phyloP scores from a whole-genome alignment of 805 yeast species.

The Zygosaccharomyces pseudorouxii region DNA sequence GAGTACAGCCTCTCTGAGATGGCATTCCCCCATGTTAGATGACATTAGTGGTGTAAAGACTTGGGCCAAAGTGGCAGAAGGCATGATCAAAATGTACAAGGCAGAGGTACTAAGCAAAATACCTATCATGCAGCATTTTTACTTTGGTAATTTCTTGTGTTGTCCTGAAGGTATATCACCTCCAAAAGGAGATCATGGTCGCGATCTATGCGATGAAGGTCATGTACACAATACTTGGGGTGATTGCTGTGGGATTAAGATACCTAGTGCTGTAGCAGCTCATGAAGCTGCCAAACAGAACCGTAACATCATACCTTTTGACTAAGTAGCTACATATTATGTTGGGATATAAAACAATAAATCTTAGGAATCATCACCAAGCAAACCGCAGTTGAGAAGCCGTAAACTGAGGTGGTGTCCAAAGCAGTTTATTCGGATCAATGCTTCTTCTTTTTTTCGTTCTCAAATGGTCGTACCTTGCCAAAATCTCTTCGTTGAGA shows the following conservation, averaged over 20 bases:
- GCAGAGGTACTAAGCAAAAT: slow-evolving; percentile 88
- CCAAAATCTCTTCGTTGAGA: slow-evolving; percentile 75
- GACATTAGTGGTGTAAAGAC: slow-evolving; percentile 88
- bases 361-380: slow-evolving; percentile 48
- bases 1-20: slow-evolving; percentile 67
- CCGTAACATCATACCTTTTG: slow-evolving; percentile 58
- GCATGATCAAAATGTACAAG: slow-evolving; percentile 92
- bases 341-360: neutral
- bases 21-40: slow-evolving; percentile 97
- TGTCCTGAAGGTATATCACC: slow-evolving; percentile 69
- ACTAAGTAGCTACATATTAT: slow-evolving; percentile 34
- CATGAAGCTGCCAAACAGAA: slow-evolving; percentile 45
- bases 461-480: slow-evolving; percentile 64
- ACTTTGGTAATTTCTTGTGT: slow-evolving; percentile 65
- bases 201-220: slow-evolving; percentile 15
- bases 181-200: slow-evolving; percentile 35
- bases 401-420: slow-evolving; percentile 95
- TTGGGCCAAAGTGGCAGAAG: slow-evolving; percentile 89
- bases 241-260: slow-evolving; percentile 94
- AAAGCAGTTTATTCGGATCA: slow-evolving; percentile 63
- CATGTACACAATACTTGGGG: slow-evolving; percentile 69
- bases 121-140: slow-evolving; percentile 91
- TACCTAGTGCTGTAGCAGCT: slow-evolving; percentile 95
- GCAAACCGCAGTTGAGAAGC: slow-evolving; percentile 95
- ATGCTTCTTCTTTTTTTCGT: slow-evolving; percentile 72